Conservation (phyloP, 208 protist genomes). For the Vickermania ingenoplastis region DNA sequence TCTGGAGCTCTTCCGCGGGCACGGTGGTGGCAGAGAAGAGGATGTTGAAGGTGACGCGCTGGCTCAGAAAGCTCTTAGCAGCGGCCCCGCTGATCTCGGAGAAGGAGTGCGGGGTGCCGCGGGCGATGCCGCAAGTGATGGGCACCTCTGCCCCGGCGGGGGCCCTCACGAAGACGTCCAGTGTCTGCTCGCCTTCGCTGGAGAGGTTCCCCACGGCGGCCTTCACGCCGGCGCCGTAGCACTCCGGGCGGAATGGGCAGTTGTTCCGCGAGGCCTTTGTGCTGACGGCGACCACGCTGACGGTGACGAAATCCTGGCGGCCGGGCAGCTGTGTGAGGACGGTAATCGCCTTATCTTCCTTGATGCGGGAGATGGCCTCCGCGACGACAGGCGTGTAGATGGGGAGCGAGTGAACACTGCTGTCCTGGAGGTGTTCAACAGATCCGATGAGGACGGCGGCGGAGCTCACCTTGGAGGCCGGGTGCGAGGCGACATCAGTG, state of each 20-base stretch:
- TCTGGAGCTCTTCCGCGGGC: constrained; percentile 26
- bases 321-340: constrained; percentile 8
- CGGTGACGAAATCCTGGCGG: constrained; percentile 13
- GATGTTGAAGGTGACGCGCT: constrained; percentile 20
- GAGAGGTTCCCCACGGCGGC: constrained; percentile 11
- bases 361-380: constrained; percentile 33
- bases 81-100: constrained; percentile 30
- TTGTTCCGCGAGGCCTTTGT: constrained; percentile 46
- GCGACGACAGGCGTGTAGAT: constrained; percentile 49
- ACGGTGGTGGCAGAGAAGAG: constrained; percentile 26
- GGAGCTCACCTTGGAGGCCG: constrained; percentile 16
- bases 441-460: constrained; percentile 51
- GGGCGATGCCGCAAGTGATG: constrained; percentile 40
- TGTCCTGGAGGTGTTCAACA: constrained; percentile 26
- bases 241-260: constrained; percentile 57
- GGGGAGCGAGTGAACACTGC: constrained; percentile 21
- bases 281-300: constrained; percentile 41
- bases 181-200: constrained; percentile 9
- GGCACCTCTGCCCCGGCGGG: constrained; percentile 25
- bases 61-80: constrained; percentile 17
- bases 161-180: constrained; percentile 45
- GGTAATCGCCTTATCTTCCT: constrained; percentile 22
- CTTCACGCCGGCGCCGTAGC: constrained; percentile 21
- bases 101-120: constrained; percentile 34
- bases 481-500: constrained; percentile 24